Conservation (phyloP, 169 alveolate genomes). For the Perkinsus olseni region DNA sequence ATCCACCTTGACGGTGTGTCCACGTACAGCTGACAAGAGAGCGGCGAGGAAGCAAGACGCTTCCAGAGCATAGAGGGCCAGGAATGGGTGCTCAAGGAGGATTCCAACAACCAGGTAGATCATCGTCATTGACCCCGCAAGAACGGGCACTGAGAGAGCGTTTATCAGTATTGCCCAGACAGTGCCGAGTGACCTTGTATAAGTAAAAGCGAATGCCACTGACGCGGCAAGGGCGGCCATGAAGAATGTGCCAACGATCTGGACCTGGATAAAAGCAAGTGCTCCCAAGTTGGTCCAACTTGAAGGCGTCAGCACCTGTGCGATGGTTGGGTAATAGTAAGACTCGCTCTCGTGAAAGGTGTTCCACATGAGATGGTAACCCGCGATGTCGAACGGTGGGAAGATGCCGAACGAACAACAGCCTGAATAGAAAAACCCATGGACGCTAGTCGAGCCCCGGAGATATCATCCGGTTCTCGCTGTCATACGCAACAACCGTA, state of each 20-base stretch:
- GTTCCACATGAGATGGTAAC: not conserved
- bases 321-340: not conserved
- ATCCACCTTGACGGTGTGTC: not conserved
- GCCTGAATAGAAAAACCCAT: no score
- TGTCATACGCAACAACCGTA: no score
- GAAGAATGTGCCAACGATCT: not conserved
- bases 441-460: no score
- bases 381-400: not conserved
- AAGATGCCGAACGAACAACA: not conserved
- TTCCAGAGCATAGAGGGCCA: not conserved
- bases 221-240: not conserved
- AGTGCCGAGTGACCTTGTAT: not conserved
- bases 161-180: not conserved
- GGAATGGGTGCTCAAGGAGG: not conserved
- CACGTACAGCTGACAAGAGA: not conserved
- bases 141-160: not conserved
- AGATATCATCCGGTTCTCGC: no score
- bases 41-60: not conserved
- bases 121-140: not conserved
- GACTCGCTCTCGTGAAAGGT: not conserved
- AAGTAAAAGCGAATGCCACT: not conserved
- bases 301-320: not conserved
- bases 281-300: not conserved
- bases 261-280: not conserved
- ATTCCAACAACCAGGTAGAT: not conserved